phyloP scores from a whole-genome alignment of 1,284 basidiomycete species.

The Cutaneotrichosporon cavernicola region DNA sequence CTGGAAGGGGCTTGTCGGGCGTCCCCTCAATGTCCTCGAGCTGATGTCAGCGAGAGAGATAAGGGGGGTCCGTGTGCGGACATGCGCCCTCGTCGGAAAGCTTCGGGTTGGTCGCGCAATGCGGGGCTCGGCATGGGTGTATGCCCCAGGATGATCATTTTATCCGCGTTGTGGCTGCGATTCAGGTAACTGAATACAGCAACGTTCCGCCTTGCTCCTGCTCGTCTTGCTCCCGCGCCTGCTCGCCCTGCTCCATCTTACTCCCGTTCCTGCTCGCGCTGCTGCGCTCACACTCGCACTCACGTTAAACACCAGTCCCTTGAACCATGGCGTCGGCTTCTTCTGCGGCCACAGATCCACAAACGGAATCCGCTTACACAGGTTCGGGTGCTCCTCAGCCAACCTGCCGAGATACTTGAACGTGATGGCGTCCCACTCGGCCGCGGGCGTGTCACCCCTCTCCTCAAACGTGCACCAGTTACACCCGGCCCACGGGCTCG shows the following conservation, averaged over 20 bases:
- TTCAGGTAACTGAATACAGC: no score
- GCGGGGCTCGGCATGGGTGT: no score
- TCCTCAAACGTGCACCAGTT: conserved; percentile 65
- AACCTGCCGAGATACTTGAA: conserved; percentile 57
- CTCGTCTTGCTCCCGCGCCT: no score
- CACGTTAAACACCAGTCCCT: conserved; percentile 59
- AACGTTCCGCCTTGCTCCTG: no score
- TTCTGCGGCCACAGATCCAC: conserved; percentile 52
- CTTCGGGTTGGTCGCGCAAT: no score
- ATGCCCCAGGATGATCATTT: no score
- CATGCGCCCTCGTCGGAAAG: neutral
- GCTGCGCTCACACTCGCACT: conserved; percentile 27
- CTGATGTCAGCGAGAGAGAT: conserved; percentile 3
- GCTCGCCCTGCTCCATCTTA: neutral
- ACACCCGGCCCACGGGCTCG: conserved; percentile 71
- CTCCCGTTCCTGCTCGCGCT: neutral
- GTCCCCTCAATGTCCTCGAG: conserved; percentile 14
- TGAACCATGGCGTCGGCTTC: conserved; percentile 57
- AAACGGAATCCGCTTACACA: conserved; percentile 56
- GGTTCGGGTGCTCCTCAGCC: conserved; percentile 54
- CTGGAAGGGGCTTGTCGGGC: conserved; percentile 25
- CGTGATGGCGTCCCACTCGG: conserved; percentile 46
- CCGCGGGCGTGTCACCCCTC: conserved; percentile 49
- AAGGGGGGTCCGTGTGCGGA: neutral
- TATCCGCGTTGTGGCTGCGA: no score